Evolutionary conservation across 768 basidiomycete species (phyloP).

Genomic region (Macrolepiota dolichaula): DNA sequence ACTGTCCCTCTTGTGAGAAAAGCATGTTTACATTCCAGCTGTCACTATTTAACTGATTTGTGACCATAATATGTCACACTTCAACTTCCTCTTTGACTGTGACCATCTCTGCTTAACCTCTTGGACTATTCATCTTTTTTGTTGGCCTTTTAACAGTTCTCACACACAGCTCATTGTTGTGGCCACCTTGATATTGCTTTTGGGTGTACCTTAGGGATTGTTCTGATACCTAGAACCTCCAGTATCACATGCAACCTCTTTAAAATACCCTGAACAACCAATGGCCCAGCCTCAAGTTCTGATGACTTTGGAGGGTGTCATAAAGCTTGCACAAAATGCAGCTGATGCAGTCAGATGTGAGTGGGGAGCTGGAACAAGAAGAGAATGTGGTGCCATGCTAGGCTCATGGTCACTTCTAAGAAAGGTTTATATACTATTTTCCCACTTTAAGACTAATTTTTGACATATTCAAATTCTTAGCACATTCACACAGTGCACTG

Average conservation of each 20-base stretch:
- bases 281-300: constrained; percentile 3
- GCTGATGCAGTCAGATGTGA: constrained; percentile 22
- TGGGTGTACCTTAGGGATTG: not conserved
- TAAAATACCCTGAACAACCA: no score
- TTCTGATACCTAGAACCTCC: not conserved
- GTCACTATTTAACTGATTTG: not conserved
- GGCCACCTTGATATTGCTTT: not conserved
- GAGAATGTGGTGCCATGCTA: constrained; percentile 19
- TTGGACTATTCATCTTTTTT: not conserved
- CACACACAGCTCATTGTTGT: not conserved
- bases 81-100: not conserved
- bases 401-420: constrained; percentile 25
- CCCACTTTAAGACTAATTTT: not conserved
- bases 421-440: constrained; percentile 20
- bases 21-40: no score
- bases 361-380: constrained; percentile 20
- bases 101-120: not conserved
- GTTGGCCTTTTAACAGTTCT: constrained; percentile 9
- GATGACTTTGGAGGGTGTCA: constrained; percentile 17
- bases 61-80: constrained; percentile 1
- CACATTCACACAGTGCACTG: constrained; percentile 1
- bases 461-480: not conserved
- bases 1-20: no score
- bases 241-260: no score
- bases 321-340: constrained; percentile 24